phyloP scores from a whole-genome alignment of 1,284 basidiomycete species.

The Irpex rosettiformis region DNA sequence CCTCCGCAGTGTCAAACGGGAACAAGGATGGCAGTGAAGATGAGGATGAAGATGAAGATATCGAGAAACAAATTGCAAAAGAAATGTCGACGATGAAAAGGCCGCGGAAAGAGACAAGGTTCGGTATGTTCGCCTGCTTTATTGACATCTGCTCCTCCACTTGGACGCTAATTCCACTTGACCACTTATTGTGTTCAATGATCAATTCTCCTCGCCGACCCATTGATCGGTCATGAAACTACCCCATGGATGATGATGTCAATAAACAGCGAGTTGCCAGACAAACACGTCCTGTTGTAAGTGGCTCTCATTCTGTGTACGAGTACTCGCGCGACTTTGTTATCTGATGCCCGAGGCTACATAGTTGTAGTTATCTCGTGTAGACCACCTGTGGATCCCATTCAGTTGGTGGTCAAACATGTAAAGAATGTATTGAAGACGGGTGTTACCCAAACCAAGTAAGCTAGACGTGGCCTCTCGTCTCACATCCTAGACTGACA shows the following conservation, averaged over 20 bases:
- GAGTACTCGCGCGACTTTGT: neutral
- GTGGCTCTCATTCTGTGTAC: slow-evolving; percentile 12
- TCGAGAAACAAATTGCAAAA: slow-evolving; percentile 68
- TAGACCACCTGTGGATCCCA: slow-evolving; percentile 71
- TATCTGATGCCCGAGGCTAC: too few species aligned
- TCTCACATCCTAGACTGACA: neutral
- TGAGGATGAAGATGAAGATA: slow-evolving; percentile 38
- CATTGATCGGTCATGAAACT: neutral
- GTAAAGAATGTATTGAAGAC: slow-evolving; percentile 59
- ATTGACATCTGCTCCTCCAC: neutral
- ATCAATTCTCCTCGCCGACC: too few species aligned
- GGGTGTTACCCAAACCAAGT: slow-evolving; percentile 67
- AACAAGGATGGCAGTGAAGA: slow-evolving; percentile 27
- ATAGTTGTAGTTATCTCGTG: slow-evolving; percentile 78
- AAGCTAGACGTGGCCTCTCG: slow-evolving; percentile 11
- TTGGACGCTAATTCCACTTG: neutral
- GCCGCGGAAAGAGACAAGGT: slow-evolving; percentile 57
- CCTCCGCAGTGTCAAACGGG: neutral
- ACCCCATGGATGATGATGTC: slow-evolving; percentile 7
- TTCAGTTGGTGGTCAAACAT: slow-evolving; percentile 64
- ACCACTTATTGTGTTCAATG: neutral
- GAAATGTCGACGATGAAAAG: slow-evolving; percentile 70
- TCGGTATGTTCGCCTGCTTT: slow-evolving; percentile 44
- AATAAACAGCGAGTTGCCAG: slow-evolving; percentile 56
- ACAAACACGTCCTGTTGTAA: slow-evolving; percentile 77